Conservation (phyloP, 768 basidiomycete species). For the Amanita subjunquillea region DNA sequence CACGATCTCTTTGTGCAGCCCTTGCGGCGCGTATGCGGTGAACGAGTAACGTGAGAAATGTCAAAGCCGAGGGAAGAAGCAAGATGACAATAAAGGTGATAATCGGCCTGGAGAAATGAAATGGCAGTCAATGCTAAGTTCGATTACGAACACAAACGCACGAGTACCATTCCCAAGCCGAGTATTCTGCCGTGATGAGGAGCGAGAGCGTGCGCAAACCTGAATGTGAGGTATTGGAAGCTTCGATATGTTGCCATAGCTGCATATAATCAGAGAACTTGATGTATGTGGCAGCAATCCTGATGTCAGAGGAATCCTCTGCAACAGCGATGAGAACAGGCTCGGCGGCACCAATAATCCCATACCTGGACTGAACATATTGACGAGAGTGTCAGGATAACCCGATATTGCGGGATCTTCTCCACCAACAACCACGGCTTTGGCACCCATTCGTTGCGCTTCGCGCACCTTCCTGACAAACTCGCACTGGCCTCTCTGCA, state of each 20-base stretch:
- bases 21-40: slow-evolving; percentile 81
- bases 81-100: slow-evolving; percentile 82
- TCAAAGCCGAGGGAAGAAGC: slow-evolving; percentile 82
- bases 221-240: slow-evolving; percentile 72
- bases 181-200: slow-evolving; percentile 68
- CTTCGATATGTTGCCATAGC: slow-evolving; percentile 56
- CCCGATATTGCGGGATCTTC: slow-evolving; percentile 54
- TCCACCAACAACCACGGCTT: slow-evolving; percentile 89
- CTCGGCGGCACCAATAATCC: slow-evolving; percentile 6
- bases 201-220: slow-evolving; percentile 68
- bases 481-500: slow-evolving; percentile 83
- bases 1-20: slow-evolving; percentile 75
- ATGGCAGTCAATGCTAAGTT: slow-evolving; percentile 2
- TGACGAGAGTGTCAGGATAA: slow-evolving; percentile 67
- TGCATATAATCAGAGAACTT: slow-evolving; percentile 71
- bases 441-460: slow-evolving; percentile 67
- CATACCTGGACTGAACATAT: slow-evolving; percentile 88
- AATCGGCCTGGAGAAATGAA: slow-evolving; percentile 46
- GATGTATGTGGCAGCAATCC: slow-evolving; percentile 82
- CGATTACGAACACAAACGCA: slow-evolving; percentile 25
- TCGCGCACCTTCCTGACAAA: slow-evolving; percentile 84
- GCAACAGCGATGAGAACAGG: slow-evolving; percentile 7
- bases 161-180: slow-evolving; percentile 92
- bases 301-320: slow-evolving; percentile 83
- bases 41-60: slow-evolving; percentile 80